Conservation (phyloP, 352 stramenopile genomes). For the Phytophthora brassicae region DNA sequence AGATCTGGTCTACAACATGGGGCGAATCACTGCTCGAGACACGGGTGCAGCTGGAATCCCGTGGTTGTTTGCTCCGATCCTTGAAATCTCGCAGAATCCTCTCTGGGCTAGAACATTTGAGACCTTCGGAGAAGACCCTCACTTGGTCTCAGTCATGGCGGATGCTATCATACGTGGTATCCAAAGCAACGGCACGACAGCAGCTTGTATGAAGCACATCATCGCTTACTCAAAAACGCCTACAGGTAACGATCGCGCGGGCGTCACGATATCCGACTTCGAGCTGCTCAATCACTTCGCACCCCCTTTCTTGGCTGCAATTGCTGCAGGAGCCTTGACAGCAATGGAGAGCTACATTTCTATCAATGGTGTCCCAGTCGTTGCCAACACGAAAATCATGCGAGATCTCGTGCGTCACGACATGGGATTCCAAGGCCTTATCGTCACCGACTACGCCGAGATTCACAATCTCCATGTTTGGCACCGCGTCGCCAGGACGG, state of each 20-base stretch:
- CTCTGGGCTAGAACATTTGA: constrained; percentile 91
- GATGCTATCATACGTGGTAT: constrained; percentile 79
- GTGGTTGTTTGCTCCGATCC: constrained; percentile 92
- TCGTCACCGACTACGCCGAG: constrained; percentile 93
- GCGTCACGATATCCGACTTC: constrained; percentile 73
- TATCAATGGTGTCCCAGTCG: constrained; percentile 91
- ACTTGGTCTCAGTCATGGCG: constrained; percentile 82
- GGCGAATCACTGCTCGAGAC: constrained; percentile 77
- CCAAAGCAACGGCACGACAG: constrained; percentile 62
- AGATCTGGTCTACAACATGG: constrained; percentile 60
- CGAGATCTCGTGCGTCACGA: constrained; percentile 82
- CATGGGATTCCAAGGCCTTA: constrained; percentile 84
- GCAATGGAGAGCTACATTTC: constrained; percentile 96
- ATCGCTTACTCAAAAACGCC: constrained; percentile 87
- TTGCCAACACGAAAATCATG: constrained; percentile 81
- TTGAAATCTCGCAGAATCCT: constrained; percentile 86
- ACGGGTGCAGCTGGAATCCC: constrained; percentile 84
- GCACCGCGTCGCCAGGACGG: constrained; percentile 51
- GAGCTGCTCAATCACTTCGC: constrained; percentile 87
- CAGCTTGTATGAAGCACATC: constrained; percentile 91
- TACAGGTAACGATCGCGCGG: constrained; percentile 79
- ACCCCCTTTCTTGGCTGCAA: constrained; percentile 80
- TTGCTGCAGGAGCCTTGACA: constrained; percentile 77
- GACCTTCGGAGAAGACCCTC: constrained; percentile 93
- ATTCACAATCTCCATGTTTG: constrained; percentile 87